Evolutionary conservation across 495 filamentous ascomycete species (phyloP), one percentile per base, ranked within the genome.

Genomic region (Trypethelium eluteriae): DNA sequence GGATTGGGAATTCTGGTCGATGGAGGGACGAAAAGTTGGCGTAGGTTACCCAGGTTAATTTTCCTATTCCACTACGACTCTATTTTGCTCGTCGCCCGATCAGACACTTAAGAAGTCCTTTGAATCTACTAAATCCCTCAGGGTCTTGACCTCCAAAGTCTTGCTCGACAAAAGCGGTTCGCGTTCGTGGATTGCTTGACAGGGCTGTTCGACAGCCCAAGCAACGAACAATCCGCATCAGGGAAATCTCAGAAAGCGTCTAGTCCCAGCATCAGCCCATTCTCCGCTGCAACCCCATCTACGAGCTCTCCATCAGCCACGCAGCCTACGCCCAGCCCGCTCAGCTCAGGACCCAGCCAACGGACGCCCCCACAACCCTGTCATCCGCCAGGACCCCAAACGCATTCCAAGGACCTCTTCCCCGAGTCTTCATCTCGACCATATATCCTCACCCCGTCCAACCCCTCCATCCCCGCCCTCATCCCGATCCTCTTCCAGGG

Each of bases 161-260:
- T 87, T 18, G 77, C 75, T 68, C 76, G 79, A 56, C 83, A 82
- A 68, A 82, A 83, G 25, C 79, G 79, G 64, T 87, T 93, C 70
- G 78, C 78, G 39, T 93, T 89, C 69, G 77, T 93, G 61, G 90
- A 94, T 71, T 90, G 89, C 2, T 75, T 94, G 35, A 83, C 77
- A 61, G 79, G 78, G 47, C 71, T 91, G n/a, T 87, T 85, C 68
- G 70, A 73, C 9, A 59, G 36, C 41, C 66, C 73, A 1, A 70
- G 72, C 39, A 46, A 44, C 12, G 57, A 72, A 62, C 63, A 65
- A 67, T 69, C 76, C 62, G 38, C 65, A 18, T 47, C 74, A 62
- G 47, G 53, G 36, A 7, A 10, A 18, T 35, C n/a, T n/a, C 53
- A 11, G 3, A 59, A 59, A 18, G 7, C 49, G 16, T 14, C 49